Evolutionary conservation across 2,329 filamentous ascomycete genomes (phyloP).

Genomic region (Aureobasidium subglaciale): DNA sequence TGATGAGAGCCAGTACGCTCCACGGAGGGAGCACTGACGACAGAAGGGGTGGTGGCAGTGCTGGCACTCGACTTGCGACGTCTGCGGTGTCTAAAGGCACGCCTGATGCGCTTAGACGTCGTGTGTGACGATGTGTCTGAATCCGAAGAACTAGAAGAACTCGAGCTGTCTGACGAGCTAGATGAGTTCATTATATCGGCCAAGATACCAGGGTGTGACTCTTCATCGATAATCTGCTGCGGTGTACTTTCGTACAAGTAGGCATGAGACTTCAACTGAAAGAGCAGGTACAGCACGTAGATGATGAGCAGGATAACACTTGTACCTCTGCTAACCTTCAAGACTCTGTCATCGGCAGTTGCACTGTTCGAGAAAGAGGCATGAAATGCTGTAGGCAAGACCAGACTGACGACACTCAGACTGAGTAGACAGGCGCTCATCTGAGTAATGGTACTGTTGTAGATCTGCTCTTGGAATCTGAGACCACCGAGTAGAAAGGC

Average conservation of each 20-base stretch:
- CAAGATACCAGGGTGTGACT: slow-evolving; percentile 76
- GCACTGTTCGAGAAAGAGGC: slow-evolving; percentile 58
- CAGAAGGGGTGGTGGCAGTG: slow-evolving; percentile 54
- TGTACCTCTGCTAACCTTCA: slow-evolving; percentile 83
- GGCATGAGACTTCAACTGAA: slow-evolving; percentile 85
- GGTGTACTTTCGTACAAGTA: slow-evolving; percentile 91
- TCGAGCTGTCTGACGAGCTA: slow-evolving; percentile 45
- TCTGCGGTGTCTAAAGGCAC: slow-evolving; percentile 63
- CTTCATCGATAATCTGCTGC: slow-evolving; percentile 86
- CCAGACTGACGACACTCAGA: slow-evolving; percentile 80
- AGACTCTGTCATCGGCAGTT: slow-evolving; percentile 60
- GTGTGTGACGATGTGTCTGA: slow-evolving; percentile 66
- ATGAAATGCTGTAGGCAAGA: slow-evolving; percentile 83
- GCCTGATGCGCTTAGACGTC: slow-evolving; percentile 67
- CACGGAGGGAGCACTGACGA: slow-evolving; percentile 38
- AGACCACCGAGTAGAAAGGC: slow-evolving; percentile 80
- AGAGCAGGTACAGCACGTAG: slow-evolving; percentile 76
- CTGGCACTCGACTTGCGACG: slow-evolving; percentile 71
- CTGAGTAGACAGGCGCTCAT: slow-evolving; percentile 93
- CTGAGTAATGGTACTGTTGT: slow-evolving; percentile 91
- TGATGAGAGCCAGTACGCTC: slow-evolving; percentile 23
- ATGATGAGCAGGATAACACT: slow-evolving; percentile 79
- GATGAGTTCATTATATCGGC: slow-evolving; percentile 75
- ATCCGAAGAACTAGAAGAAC: slow-evolving; percentile 47
- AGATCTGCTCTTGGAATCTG: slow-evolving; percentile 85